phyloP scores from a whole-genome alignment of 441 rosid species.

The Gossypium armourianum region DNA sequence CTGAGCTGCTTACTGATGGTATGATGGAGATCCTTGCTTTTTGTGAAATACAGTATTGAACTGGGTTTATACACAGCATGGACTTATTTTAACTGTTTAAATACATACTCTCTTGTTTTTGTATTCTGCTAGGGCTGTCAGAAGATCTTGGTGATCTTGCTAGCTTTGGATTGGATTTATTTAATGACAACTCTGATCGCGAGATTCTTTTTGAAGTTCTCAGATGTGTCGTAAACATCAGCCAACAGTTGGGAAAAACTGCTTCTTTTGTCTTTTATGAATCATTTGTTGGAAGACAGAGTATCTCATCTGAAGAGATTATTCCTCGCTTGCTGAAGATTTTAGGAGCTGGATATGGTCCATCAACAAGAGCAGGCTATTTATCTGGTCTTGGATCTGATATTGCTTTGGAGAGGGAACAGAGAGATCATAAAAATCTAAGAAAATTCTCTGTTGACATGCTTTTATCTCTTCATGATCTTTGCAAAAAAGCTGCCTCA shows the following conservation, averaged over 20 bases:
- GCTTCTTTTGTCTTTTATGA: constrained; percentile 75
- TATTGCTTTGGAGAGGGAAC: constrained; percentile 56
- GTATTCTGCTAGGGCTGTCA: constrained; percentile 39
- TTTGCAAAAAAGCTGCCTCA: constrained; percentile 55
- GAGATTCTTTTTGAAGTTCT: constrained; percentile 61
- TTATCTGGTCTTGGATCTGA: constrained; percentile 48
- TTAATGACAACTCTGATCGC: constrained; percentile 35
- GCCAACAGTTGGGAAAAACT: constrained; percentile 73
- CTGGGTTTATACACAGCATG: background rate
- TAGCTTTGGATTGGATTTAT: constrained; percentile 36
- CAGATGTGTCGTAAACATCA: constrained; percentile 46
- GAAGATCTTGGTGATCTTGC: constrained; percentile 38
- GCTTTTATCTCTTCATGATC: constrained; percentile 55
- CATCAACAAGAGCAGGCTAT: constrained; percentile 33
- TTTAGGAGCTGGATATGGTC: constrained; percentile 64
- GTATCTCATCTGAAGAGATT: constrained; percentile 61
- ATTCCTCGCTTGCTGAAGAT: constrained; percentile 64
- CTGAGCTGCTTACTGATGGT: constrained; percentile 70
- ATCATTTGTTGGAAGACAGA: constrained; percentile 45
- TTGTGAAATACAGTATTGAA: constrained; percentile 6
- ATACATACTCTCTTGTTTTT: constrained; percentile 15
- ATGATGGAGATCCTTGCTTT: constrained; percentile 20
- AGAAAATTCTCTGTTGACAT: constrained; percentile 69
- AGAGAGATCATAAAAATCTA: constrained; percentile 52
- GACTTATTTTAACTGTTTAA: constrained; percentile 7